Evolutionary conservation across 202 grass and related monocot genomes (phyloP), one percentile per base, ranked within the genome.

Genomic region (Musa balbisiana): DNA sequence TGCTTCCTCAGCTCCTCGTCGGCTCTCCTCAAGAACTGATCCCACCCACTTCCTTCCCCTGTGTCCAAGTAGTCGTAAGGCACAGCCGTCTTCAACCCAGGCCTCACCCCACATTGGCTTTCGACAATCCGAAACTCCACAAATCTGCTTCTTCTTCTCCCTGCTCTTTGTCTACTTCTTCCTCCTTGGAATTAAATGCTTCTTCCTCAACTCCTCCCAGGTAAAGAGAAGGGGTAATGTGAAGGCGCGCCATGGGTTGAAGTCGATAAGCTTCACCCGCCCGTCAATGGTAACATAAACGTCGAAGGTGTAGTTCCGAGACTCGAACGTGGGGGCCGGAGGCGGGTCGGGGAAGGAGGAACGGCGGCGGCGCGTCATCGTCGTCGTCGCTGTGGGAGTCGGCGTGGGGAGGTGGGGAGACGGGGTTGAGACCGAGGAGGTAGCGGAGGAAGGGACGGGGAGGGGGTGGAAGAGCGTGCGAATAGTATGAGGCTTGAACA

Each of bases 51-150:
- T 9, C 88, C 87, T 52, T 93, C 79, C 8, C 87, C 89, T 80
- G 84, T 93, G 88, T 94, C 87, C 77, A 98, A 83, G 85, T 94
- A 94, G 83, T 98, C 94, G 83, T 88, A 94, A 0, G 94, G 94
- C 63, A 94, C 80, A 0, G 94, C 86, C 16, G 94, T 98, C 85
- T 89, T 93, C 59, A 98, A 78, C 56, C 94, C 91, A n/a, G 94
- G 94, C 59, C 88, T 90, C 72, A 98, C 87, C 12, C 88, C 91
- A 33, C 84, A 84, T 59, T 87, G 87, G 55, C 82, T 84, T 81
- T 93, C 86, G 72, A 98, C 86, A 72, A 94, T 53, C 79, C 86
- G 72, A 23, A 86, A 85, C 64, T 90, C 88, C 53, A 92, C 51
- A 22, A 79, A 86, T 52, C 15, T 81, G 33, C 22, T 49, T 79